Percentiles rank a stretch among this genome's conserved stretches.
These are phyloP conservation scores for Rosa multiflora DNA, from an alignment of 306 rosid genomes.

Conservation along the genomic window DNA sequence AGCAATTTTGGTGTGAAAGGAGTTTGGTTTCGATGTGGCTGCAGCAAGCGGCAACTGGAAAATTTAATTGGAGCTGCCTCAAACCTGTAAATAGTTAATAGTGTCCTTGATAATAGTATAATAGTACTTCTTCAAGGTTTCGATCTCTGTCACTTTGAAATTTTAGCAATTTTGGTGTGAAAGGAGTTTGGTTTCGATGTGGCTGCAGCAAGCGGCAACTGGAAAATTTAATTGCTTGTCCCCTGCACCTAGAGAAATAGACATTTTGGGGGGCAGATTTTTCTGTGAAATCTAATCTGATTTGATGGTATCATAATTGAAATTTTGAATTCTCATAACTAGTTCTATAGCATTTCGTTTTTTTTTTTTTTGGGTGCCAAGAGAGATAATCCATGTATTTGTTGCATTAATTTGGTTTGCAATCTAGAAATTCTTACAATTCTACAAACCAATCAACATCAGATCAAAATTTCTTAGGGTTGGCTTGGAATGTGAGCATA, in stretches of 20 bases:
- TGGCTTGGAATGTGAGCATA: background rate
- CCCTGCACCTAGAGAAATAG: background rate
- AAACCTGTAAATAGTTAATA: background rate
- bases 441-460: background rate
- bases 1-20: conserved; percentile 14
- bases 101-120: background rate
- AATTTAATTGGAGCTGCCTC: background rate
- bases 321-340: background rate
- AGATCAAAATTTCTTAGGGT: background rate
- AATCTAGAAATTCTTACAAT: background rate
- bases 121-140: background rate
- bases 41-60: conserved; percentile 3
- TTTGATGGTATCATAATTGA: background rate
- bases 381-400: background rate
- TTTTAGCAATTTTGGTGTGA: conserved; percentile 10
- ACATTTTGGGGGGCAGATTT: background rate
- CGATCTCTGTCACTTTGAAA: conserved; percentile 9
- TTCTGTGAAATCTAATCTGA: background rate
- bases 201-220: background rate
- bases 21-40: background rate
- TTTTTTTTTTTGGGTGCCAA: background rate
- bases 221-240: conserved; percentile 2
- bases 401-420: background rate
- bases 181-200: background rate
- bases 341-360: background rate